Percentiles rank a stretch among this genome's conserved stretches.
phyloP scores from a whole-genome alignment of 495 filamentous ascomycete species.

The Penicillium paradoxum region DNA sequence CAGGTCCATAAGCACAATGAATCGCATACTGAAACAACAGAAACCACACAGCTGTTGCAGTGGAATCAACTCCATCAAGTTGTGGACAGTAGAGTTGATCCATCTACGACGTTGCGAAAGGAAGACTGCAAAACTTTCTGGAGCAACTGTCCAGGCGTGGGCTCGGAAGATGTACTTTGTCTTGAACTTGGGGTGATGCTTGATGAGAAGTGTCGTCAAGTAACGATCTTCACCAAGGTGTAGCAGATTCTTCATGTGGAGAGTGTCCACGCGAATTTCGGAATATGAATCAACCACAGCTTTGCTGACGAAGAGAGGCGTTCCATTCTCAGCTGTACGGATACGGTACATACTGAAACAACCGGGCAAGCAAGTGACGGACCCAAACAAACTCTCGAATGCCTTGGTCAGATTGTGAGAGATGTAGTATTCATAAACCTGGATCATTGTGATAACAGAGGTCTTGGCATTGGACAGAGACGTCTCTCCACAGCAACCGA shows the following conservation, averaged over 20 bases:
- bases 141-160: constrained; percentile 93
- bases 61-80: constrained; percentile 91
- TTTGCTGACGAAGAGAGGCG: constrained; percentile 90
- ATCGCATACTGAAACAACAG: constrained; percentile 99
- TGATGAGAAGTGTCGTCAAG: constrained; percentile 89
- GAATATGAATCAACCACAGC: constrained; percentile 83
- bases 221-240: constrained; percentile 92
- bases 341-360: constrained; percentile 99
- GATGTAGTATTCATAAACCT: constrained; percentile 99
- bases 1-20: constrained; percentile 93
- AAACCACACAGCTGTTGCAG: constrained; percentile 94
- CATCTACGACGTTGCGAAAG: constrained; percentile 96
- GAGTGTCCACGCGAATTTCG: constrained; percentile 91
- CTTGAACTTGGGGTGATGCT: constrained; percentile 89
- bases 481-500: constrained; percentile 93
- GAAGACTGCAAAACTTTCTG: constrained; percentile 89
- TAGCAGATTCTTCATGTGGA: constrained; percentile 98
- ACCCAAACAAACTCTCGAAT: constrained; percentile 97
- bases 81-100: constrained; percentile 99
- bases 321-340: constrained; percentile 86
- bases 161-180: constrained; percentile 93
- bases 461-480: constrained; percentile 87
- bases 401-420: constrained; percentile 97
- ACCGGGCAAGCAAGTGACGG: constrained; percentile 93
- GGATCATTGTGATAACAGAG: constrained; percentile 95